These are phyloP conservation scores for Pseudophaeomoniella oleicola DNA, from an alignment of 2,329 filamentous ascomycete species.

Conservation along the genomic window DNA sequence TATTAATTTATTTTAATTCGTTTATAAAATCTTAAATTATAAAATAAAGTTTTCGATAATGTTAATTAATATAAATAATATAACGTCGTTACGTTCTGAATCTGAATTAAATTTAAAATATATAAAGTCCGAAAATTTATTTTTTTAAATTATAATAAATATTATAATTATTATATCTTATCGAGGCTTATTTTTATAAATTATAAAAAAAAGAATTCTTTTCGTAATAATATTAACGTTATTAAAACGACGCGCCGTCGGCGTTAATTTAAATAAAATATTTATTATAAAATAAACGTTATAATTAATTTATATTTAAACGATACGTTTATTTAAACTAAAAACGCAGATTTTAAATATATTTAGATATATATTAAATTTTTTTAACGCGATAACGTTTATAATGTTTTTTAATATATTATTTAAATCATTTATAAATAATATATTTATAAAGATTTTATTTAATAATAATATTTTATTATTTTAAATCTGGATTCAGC, in stretches of 20 bases:
- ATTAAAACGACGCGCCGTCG: constrained; percentile 1
- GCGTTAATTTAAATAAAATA: constrained; percentile 3
- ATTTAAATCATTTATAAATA: no score
- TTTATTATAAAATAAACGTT: constrained; percentile 2
- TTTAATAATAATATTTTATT: no score
- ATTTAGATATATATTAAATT: no score
- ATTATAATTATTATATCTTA: constrained; percentile 2
- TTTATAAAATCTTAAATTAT: constrained; percentile 3
- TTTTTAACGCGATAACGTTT: no score
- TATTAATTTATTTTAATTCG: constrained; percentile 1
- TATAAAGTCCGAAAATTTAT: constrained; percentile 4
- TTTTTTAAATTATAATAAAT: constrained; percentile 4
- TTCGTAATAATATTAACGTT: constrained; percentile 3
- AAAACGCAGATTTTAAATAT: not conserved
- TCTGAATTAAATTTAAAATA: constrained; percentile 4
- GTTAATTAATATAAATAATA: constrained; percentile 2
- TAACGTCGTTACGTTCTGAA: constrained; percentile 3
- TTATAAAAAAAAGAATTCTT: constrained; percentile 1
- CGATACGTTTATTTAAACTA: no score
- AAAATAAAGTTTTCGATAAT: constrained; percentile 3
- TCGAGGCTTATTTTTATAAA: constrained; percentile 5
- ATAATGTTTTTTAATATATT: no score
- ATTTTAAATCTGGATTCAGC: no score
- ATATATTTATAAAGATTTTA: no score
- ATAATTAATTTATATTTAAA: constrained; percentile 3